Conservation (phyloP, 345 rosid genomes). For the Rhizophora mangle region DNA sequence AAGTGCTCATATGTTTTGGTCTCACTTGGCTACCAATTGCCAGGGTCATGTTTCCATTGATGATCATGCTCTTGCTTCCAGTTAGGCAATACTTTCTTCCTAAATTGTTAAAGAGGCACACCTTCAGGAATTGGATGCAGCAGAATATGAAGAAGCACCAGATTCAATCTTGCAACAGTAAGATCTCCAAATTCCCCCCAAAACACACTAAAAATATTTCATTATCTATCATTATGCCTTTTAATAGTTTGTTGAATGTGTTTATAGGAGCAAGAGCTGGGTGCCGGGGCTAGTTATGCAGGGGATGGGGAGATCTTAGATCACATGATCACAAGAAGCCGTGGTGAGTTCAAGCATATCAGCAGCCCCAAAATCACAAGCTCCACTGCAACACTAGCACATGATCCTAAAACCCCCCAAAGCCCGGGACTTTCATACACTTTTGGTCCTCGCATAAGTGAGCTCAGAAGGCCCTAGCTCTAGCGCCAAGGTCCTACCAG, state of each 20-base stretch:
- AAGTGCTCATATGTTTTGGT: slow-evolving; percentile 31
- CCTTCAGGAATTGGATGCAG: slow-evolving; percentile 33
- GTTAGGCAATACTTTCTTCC: slow-evolving; percentile 32
- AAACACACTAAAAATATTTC: not conserved
- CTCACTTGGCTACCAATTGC: slow-evolving; percentile 36
- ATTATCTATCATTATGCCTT: not conserved
- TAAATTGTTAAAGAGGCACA: slow-evolving; percentile 30
- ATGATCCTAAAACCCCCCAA: slow-evolving; percentile 37
- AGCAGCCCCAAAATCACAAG: slow-evolving; percentile 34
- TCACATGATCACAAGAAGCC: slow-evolving; percentile 27
- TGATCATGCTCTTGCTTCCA: slow-evolving; percentile 35
- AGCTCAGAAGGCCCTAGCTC: slow-evolving; percentile 33
- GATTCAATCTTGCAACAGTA: slow-evolving; percentile 31
- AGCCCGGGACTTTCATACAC: slow-evolving; percentile 43
- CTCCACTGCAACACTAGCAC: slow-evolving; percentile 50
- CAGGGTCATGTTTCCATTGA: slow-evolving; percentile 31
- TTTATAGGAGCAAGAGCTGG: slow-evolving; percentile 25
- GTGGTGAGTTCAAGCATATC: slow-evolving; percentile 31
- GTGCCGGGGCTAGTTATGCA: slow-evolving; percentile 14
- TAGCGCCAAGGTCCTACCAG: slow-evolving; percentile 38
- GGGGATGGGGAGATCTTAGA: slow-evolving; percentile 33
- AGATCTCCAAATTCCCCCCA: not conserved
- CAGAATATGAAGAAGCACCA: slow-evolving; percentile 35
- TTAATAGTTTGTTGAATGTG: not conserved
- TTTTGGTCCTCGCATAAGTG: slow-evolving; percentile 63